A percentile compares a stretch with the other conserved stretches of the same genome.
phyloP scores from a whole-genome alignment of 768 basidiomycete species.

The Boletales sp. region DNA sequence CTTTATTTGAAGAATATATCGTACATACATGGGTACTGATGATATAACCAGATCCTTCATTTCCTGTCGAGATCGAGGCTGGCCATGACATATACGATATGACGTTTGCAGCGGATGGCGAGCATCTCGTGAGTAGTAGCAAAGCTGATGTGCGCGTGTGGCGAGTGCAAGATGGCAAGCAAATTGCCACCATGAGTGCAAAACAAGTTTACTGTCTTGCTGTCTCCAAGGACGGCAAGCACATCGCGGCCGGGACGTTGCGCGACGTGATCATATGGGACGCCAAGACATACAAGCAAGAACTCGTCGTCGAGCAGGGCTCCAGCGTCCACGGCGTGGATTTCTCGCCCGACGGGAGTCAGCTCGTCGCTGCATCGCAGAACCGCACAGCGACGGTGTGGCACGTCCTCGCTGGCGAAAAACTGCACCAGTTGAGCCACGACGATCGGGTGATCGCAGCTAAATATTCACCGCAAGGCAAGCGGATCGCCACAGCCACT shows the following conservation, averaged over 20 bases:
- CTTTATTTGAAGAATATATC: too few relatives aligned
- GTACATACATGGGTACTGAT: too few relatives aligned
- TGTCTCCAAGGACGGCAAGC: not conserved
- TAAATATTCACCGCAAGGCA: not conserved
- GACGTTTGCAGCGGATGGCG: not conserved
- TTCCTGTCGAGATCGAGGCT: not conserved
- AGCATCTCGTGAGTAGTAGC: not conserved
- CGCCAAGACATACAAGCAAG: not conserved
- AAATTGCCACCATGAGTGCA: not conserved
- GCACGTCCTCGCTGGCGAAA: not conserved
- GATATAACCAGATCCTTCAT: too few relatives aligned
- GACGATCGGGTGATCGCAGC: not conserved
- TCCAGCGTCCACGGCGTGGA: not conserved
- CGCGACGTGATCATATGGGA: not conserved
- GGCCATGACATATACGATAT: not conserved
- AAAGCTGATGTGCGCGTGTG: not conserved
- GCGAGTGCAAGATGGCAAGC: not conserved
- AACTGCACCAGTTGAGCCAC: not conserved
- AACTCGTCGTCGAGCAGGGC: not conserved
- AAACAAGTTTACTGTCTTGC: not conserved
- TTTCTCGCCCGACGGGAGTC: constrained; percentile 3
- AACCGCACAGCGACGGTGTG: not conserved
- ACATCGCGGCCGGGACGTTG: not conserved
- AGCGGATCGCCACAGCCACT: constrained; percentile 5
- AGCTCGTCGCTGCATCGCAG: not conserved